Evolutionary conservation across 73 alveolate genomes (phyloP).

Genomic region (Paramecium caudatum): DNA sequence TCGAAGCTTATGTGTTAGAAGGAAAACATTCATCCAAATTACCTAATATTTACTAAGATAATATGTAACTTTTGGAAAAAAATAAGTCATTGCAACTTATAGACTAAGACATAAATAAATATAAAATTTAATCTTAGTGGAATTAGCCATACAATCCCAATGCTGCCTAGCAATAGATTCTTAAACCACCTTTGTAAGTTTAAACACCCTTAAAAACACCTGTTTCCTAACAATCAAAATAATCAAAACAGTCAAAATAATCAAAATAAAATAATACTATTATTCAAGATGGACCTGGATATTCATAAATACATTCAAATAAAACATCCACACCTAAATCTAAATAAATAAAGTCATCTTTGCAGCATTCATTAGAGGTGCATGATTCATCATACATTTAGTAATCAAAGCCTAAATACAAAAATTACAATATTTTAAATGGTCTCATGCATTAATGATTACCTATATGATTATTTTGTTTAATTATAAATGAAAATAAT

Average conservation of each 20-base stretch:
- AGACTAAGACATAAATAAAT: background rate
- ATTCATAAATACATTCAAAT: conserved; percentile 28
- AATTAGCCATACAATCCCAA: background rate
- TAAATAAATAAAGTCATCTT: conserved; percentile 4
- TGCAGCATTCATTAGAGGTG: background rate
- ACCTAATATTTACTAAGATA: conserved; percentile 46
- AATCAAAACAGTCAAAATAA: conserved; percentile 43
- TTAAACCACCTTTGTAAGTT: background rate
- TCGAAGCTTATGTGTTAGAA: background rate
- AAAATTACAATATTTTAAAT: conserved; percentile 23
- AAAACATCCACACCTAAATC: conserved; percentile 62
- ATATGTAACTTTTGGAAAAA: conserved; percentile 2
- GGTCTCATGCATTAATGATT: conserved; percentile 1
- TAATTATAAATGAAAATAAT: background rate
- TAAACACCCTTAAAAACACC: conserved; percentile 48
- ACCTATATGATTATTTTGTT: background rate
- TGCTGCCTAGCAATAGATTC: background rate
- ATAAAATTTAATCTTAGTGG: background rate
- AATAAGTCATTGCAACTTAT: background rate
- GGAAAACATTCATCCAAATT: background rate
- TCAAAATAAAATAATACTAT: background rate
- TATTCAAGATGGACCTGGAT: conserved; percentile 47
- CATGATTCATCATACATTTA: background rate
- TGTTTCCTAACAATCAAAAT: conserved; percentile 19
- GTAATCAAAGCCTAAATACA: conserved; percentile 16